A percentile compares a stretch with the other conserved stretches of the same genome.
Conservation (phyloP, 805 yeast genomes). For the Starmerella vitae region DNA sequence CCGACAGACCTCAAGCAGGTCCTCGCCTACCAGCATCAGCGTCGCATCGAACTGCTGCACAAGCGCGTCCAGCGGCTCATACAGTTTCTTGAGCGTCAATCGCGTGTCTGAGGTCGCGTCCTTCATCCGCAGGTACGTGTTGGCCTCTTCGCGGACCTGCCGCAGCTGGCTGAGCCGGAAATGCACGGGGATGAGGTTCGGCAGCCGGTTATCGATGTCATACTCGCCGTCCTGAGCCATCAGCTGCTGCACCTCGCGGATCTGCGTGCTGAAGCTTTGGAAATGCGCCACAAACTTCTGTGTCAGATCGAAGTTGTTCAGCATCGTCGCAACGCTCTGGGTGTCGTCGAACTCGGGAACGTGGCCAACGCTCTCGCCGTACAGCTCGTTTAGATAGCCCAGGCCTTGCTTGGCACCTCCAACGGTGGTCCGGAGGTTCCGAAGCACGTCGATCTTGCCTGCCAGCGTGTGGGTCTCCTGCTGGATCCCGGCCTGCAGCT, state of each 20-base stretch:
- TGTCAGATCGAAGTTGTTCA: slow-evolving; percentile 61
- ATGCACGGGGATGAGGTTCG: slow-evolving; percentile 53
- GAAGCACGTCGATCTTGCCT: slow-evolving; percentile 27
- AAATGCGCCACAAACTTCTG: slow-evolving; percentile 52
- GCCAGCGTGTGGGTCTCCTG: slow-evolving; percentile 46
- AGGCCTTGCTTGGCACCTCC: slow-evolving; percentile 26
- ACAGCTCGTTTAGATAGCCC: slow-evolving; percentile 33
- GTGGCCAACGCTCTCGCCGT: slow-evolving; percentile 43
- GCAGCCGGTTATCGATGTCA: slow-evolving; percentile 33
- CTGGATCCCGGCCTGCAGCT: slow-evolving; percentile 56
- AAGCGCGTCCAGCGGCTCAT: slow-evolving; percentile 36
- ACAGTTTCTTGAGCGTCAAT: slow-evolving; percentile 47
- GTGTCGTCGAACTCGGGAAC: slow-evolving; percentile 59
- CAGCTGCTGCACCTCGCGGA: slow-evolving; percentile 38
- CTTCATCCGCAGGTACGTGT: slow-evolving; percentile 7
- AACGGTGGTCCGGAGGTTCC: slow-evolving; percentile 31
- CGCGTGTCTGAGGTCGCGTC: slow-evolving; percentile 48
- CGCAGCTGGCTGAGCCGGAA: slow-evolving; percentile 54
- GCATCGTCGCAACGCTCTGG: slow-evolving; percentile 49
- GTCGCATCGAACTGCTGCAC: slow-evolving; percentile 46
- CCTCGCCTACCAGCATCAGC: slow-evolving; percentile 52
- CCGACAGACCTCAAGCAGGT: slow-evolving; percentile 58
- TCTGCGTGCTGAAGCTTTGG: slow-evolving; percentile 38
- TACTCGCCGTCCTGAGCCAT: slow-evolving; percentile 37
- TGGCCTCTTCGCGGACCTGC: slow-evolving; percentile 64